Percentiles rank a stretch among this genome's conserved stretches.
These are phyloP conservation scores for Salix exigua DNA, from an alignment of 345 rosid genomes.

Conservation along the genomic window DNA sequence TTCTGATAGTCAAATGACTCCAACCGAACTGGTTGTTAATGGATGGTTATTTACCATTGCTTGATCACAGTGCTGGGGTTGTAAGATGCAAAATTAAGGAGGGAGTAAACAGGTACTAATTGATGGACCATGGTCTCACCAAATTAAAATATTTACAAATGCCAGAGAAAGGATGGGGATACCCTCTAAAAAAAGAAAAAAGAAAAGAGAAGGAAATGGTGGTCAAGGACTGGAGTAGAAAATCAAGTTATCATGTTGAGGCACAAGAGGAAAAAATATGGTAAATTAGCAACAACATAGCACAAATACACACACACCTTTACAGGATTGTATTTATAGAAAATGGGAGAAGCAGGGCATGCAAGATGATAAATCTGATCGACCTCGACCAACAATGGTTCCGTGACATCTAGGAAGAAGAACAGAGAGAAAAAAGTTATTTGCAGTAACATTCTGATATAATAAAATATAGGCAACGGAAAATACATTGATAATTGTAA, in stretches of 20 bases:
- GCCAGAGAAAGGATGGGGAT: neutral
- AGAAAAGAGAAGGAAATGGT: neutral
- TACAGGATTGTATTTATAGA: conserved; percentile 93
- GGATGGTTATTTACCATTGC: neutral
- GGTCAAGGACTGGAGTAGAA: neutral
- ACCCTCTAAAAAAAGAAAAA: neutral
- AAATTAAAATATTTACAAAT: neutral
- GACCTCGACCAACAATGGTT: conserved; percentile 79
- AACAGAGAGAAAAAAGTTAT: conserved; percentile 3
- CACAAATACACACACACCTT: conserved; percentile 56
- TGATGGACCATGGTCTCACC: neutral
- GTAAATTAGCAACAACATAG: neutral
- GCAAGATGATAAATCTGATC: conserved; percentile 98
- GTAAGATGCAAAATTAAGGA: neutral
- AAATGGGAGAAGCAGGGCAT: conserved; percentile 97
- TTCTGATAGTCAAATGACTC: neutral
- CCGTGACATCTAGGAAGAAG: conserved; percentile 61
- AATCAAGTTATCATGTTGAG: neutral
- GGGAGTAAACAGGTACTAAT: neutral
- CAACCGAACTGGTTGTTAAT: neutral
- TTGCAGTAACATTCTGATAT: neutral
- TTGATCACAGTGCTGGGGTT: neutral
- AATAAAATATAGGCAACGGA: neutral
- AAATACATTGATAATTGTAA: neutral
- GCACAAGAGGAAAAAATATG: neutral